Base-by-base conservation (phyloP, 2,329 filamentous ascomycete genomes). In the Phialemonium atrogriseum region DNA sequence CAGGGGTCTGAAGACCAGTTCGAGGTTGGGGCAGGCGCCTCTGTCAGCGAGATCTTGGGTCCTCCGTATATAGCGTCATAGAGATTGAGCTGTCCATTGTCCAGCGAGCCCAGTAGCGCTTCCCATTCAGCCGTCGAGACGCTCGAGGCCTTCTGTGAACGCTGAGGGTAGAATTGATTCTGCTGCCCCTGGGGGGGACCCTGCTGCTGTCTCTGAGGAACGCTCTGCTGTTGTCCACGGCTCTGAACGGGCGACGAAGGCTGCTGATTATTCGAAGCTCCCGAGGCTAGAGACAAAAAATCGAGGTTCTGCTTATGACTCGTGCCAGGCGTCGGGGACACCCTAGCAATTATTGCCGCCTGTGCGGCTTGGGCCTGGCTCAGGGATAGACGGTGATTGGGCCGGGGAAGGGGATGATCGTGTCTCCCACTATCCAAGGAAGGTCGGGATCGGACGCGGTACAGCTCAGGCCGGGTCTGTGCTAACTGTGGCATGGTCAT, bases 61-160 rank as follows among this genome's bases (percentile, higher is more conserved):
- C 81, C 81, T 22, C 82, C 83, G 44, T 87, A 87, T 34, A 86
- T 85, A 24, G 79, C 80, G 49, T 86, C 80, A 54, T 85, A 91
- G n/a, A 93, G 80, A 49, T 89, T 93, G 33, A 79, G 75, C 42
- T 80, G 72, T 1, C 84, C 84, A 21, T 78, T 78, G 45, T 94
- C 86, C 52, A 94, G 77, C 14, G 80, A 80, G 4, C 81, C 79
- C 2, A 94, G 68, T 1, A 94, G 67, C 2, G 80, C 76, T 53
- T 94, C 86, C 87, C 86, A 94, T 45, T 91, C 84, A 0, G 76
- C 66, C 7, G 77, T 61, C 1, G 77, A 77, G 10, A 80, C 67
- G 11, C 58, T 59, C 4, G 47, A 43, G 23, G 57, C 43, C 44
- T 67, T 63, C 27, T 56, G 56, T 23, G 54, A 52, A 11, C 55